Percentiles rank a stretch among this genome's conserved stretches.
These are phyloP conservation scores for Yarrowia sp. DNA, from an alignment of 805 yeast species.

Conservation along the genomic window DNA sequence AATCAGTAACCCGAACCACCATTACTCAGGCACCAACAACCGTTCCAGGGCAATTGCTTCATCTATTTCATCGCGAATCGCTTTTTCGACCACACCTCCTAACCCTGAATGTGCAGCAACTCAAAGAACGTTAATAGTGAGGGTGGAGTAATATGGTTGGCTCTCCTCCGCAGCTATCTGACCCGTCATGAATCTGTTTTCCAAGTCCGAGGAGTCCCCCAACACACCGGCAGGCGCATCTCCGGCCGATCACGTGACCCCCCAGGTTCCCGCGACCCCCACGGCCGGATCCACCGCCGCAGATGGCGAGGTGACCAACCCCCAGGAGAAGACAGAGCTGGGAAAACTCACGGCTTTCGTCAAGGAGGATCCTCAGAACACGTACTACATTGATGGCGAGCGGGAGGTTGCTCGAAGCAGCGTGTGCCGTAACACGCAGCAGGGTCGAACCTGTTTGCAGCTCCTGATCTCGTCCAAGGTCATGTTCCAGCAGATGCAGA, in stretches of 20 bases:
- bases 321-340: constrained; percentile 33
- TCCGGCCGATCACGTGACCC: background rate
- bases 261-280: background rate
- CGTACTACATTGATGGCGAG: constrained; percentile 37
- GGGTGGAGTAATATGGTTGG: background rate
- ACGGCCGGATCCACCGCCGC: background rate
- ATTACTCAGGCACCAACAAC: no score
- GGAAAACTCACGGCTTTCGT: constrained; percentile 35
- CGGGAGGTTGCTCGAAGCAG: constrained; percentile 33
- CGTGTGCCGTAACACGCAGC: constrained; percentile 38
- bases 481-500: constrained; percentile 38
- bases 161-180: background rate
- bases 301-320: background rate
- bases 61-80: no score
- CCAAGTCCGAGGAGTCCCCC: constrained; percentile 23
- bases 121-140: background rate
- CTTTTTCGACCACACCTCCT: background rate
- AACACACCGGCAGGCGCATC: background rate
- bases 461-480: constrained; percentile 33
- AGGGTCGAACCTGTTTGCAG: constrained; percentile 36
- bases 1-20: no score
- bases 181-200: constrained; percentile 20
- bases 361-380: constrained; percentile 39
- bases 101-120: constrained; percentile 36
- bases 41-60: background rate